Base-by-base conservation (phyloP, 1,139 yeast genomes). In the Taphrina confusa region DNA sequence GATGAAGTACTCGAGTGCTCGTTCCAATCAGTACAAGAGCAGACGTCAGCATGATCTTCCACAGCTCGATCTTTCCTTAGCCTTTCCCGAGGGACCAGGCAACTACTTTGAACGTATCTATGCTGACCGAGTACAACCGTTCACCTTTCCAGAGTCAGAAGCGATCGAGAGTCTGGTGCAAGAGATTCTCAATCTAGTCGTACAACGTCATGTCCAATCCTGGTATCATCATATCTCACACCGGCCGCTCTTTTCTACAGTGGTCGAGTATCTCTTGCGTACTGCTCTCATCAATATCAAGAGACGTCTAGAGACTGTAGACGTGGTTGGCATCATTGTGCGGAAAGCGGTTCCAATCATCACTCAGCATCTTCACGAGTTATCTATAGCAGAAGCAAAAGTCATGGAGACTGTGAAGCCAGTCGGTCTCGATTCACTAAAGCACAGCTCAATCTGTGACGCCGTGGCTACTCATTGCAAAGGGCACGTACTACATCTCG, bases 351-450 rank as follows among this genome's bases (percentile, higher is more conserved):
- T 87, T 3, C 96, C 96, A 0, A 68, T 84, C 0, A 23, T 89
- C 1, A 84, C 87, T 1, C 82, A 80, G 16, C 96, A 90, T 69
- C 79, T 85, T 63, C 73, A 75, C 5, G 75, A 76, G 9, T 87
- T 78, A 68, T 73, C 79, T 1, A 68, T 70, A 4, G 88, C 95
- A 0, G 84, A 80, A 59, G 71, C 74, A 9, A 37, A 67, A 66
- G 30, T 60, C 61, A 20, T 60, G 63, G 34, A 65, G 65, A 30
- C 68, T 64, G 36, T 63, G 73, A 60, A 75, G 77, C 3, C 78
- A 76, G 47, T 74, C 80, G 0, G 68, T 74, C 37, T 84, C 83
- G 57, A 72, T 79, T 47, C 83, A 84, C 40, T 54, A 18, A 51
- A 54, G 22, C 27, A 45, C 5, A 37, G 46, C 23, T 42, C 58